Base-by-base conservation (phyloP, 257 asterid genomes). In the Eucommia ulmoides region DNA sequence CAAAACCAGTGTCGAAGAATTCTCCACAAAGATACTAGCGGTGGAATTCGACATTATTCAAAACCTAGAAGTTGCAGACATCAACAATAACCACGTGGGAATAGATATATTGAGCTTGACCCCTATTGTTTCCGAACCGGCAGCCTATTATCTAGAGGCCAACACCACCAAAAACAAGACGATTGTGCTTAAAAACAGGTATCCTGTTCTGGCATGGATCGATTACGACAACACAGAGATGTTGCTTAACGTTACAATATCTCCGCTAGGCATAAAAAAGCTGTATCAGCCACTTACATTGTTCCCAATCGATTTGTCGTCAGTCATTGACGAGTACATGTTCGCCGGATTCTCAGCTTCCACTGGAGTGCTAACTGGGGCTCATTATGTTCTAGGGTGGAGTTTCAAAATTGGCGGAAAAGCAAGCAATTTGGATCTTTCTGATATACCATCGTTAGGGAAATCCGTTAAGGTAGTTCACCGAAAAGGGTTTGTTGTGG, bases 321-420 rank as follows among this genome's bases (percentile, higher is more conserved):
- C 7, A 1, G 61, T 72, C 26, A 24, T 76, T 41, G 23, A 57
- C 20, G 53, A 69, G 16, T 22, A 16, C n/a, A 68, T 65, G 84
- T 82, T 74, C 52, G 81, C 58, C 9, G 77, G 77, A 18, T 84
- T 84, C 62, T 81, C 94, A 0, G 85, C 88, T 1, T 71, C 94
- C 42, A 84, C 93, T 0, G 94, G 94, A 12, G 0, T 41, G 22
- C 50, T 56, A 35, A 48, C 74, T 1, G 81, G 94, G 69, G 56
- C 78, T 49, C 94, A 84, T 68, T 84, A 73, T 67, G 67, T 84
- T 54, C 77, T 84, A 20, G 94, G 94, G 22, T 84, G 94, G 93
- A 84, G 88, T 52, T 78, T 84, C 45, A 48, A 73, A 7, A 67
- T 78, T 11, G 72, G 81, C 44, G 83, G 81, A 42, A 33, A 11